Evolutionary conservation across 495 filamentous ascomycete genomes (phyloP), one percentile per base, ranked within the genome.

Genomic region (Cercophora samala): DNA sequence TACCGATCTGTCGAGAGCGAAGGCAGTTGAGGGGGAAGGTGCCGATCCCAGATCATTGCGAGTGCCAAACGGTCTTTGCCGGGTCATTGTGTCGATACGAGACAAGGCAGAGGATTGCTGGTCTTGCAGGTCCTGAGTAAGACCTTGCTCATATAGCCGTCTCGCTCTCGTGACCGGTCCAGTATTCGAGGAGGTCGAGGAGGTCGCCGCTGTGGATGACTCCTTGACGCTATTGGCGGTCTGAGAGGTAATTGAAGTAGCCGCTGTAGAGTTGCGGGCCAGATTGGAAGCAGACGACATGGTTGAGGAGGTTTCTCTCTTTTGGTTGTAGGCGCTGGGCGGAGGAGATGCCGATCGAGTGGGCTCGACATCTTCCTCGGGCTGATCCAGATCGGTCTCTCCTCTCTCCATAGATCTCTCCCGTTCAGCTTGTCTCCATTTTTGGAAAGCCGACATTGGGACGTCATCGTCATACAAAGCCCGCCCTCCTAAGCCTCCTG

Each of bases 211-310:
- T 4, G 81, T 74, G 11, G 80, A 72, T 0, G 70, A 68, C 68
- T 85, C 72, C 75, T 82, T 81, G 68, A 83, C 23, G 5, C 82
- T 83, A 5, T 78, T 77, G 1, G 87, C 80, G 15, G 81, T 82
- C 64, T 92, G 88, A 17, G 93, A 97, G n/a, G 89, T 87, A 64
- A 97, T 82, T 0, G 95, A 99, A 4, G 94, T 98, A 5, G 93
- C 95, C 52, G 92, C 93, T 19, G 95, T 97, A 1, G 95, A 97
- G 17, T 85, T 87, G 15, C 91, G 88, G 24, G 86, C 86, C 62
- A 88, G 82, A 5, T 85, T 86, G 22, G 87, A 87, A 1, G 83
- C 87, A 1, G 93, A 97, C 22, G 89, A 90, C 0, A 91, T 94
- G 0, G 95, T 97, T 5, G 94, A 97, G 13, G 86, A 86, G 0